Conservation (phyloP, 148 eudicot genomes). For the Rhododendron vialii region DNA sequence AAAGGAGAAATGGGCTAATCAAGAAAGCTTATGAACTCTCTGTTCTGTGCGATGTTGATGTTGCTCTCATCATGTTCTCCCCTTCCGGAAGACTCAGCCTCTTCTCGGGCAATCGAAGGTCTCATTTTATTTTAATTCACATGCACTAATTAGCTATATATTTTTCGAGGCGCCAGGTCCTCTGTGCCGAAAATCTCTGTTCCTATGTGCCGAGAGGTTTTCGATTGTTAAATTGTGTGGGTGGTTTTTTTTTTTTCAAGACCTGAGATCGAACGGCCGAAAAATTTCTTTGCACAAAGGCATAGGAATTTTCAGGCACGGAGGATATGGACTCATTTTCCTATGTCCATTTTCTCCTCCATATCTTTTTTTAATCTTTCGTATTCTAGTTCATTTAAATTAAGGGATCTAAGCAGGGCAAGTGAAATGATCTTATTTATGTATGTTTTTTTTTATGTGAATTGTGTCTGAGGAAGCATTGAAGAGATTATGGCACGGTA, state of each 20-base stretch:
- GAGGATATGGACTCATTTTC: background rate
- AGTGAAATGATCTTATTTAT: background rate
- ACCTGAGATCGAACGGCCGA: too few species aligned
- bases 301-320: too few species aligned
- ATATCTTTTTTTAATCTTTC: too few species aligned
- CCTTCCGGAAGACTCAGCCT: constrained; percentile 58
- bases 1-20: constrained; percentile 56
- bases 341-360: background rate
- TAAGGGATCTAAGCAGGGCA: background rate
- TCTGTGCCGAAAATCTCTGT: too few species aligned
- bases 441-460: background rate
- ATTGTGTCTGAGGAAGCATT: constrained; percentile 21
- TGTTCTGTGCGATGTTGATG: constrained; percentile 64
- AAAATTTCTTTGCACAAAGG: too few species aligned
- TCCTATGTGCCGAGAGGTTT: too few species aligned
- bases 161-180: background rate
- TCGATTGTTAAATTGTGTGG: too few species aligned
- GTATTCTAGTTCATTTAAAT: background rate
- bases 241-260: too few species aligned
- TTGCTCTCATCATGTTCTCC: constrained; percentile 60
- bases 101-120: constrained; percentile 51
- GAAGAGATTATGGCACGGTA: constrained; percentile 47
- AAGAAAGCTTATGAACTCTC: constrained; percentile 66
- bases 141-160: background rate
- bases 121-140: background rate